Conservation (phyloP, 2,329 filamentous ascomycete genomes). For the Phialophora macrospora region DNA sequence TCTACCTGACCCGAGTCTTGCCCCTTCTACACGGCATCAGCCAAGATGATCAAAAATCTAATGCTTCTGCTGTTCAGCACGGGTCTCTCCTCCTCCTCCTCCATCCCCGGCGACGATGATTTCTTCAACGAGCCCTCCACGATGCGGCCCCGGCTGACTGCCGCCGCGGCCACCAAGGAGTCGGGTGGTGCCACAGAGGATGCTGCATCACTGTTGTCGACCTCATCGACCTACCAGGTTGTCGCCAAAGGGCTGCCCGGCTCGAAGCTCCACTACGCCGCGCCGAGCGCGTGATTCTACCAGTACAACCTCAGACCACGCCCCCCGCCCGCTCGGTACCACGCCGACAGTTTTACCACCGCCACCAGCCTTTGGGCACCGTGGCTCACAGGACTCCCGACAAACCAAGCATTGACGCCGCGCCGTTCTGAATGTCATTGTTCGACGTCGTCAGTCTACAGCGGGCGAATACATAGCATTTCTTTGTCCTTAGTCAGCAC, state of each 20-base stretch:
- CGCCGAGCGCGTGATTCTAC: conserved; percentile 33
- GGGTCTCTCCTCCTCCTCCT: conserved; percentile 8
- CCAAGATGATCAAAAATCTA: conserved; percentile 29
- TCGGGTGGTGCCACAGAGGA: conserved; percentile 16
- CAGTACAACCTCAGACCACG: too few relatives aligned
- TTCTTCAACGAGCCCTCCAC: conserved; percentile 38
- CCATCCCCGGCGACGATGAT: conserved; percentile 26
- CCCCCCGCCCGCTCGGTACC: neutral
- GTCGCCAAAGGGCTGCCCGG: conserved; percentile 25
- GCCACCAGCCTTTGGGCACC: neutral
- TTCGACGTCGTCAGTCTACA: too few relatives aligned
- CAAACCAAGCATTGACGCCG: neutral
- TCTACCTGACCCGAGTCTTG: neutral
- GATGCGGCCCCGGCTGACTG: conserved; percentile 31
- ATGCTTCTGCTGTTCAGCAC: conserved; percentile 30
- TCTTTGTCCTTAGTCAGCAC: neutral
- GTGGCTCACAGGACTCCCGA: neutral
- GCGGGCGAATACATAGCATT: too few relatives aligned
- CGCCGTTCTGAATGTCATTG: too few relatives aligned
- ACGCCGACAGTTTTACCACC: neutral
- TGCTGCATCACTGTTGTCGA: neutral
- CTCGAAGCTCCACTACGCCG: conserved; percentile 32
- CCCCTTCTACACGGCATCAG: neutral
- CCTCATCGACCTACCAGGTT: conserved; percentile 23
- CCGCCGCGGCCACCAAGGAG: conserved; percentile 27